Evolutionary conservation across 345 rosid species (phyloP).

Genomic region (Tarenaya hassleriana): DNA sequence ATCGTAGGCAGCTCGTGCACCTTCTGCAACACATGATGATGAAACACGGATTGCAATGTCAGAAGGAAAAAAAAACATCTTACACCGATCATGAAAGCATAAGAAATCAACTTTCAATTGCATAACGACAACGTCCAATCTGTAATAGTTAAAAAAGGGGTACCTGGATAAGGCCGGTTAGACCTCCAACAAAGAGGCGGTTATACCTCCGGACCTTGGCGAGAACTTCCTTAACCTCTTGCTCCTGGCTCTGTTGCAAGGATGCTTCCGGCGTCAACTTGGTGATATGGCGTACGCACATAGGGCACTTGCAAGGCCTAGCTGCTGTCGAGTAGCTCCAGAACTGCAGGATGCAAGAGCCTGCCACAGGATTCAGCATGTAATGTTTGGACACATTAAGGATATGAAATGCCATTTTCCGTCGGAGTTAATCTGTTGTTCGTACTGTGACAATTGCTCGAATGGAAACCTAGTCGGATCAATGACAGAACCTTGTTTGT

Average conservation of each 20-base stretch:
- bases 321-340: constrained; percentile 80
- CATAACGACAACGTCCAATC: too few relatives aligned
- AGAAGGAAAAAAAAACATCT: background rate
- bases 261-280: constrained; percentile 54
- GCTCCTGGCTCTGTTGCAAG: constrained; percentile 42
- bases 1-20: constrained; percentile 52
- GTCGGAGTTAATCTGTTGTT: too few relatives aligned
- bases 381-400: background rate
- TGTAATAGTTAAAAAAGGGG: background rate
- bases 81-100: background rate
- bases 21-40: constrained; percentile 52
- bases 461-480: too few relatives aligned
- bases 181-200: constrained; percentile 66
- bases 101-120: too few relatives aligned
- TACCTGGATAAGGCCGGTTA: constrained; percentile 61
- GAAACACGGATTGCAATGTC: constrained; percentile 17
- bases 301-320: constrained; percentile 82
- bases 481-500: too few relatives aligned
- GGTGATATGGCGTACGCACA: constrained; percentile 58
- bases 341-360: constrained; percentile 69
- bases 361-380: constrained; percentile 32
- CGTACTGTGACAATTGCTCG: too few relatives aligned
- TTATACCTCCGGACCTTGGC: constrained; percentile 57
- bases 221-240: constrained; percentile 50
- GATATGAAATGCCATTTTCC: too few relatives aligned